phyloP scores from a whole-genome alignment of 2,329 filamentous ascomycete species.

The Colletotrichum lindemuthianum region DNA sequence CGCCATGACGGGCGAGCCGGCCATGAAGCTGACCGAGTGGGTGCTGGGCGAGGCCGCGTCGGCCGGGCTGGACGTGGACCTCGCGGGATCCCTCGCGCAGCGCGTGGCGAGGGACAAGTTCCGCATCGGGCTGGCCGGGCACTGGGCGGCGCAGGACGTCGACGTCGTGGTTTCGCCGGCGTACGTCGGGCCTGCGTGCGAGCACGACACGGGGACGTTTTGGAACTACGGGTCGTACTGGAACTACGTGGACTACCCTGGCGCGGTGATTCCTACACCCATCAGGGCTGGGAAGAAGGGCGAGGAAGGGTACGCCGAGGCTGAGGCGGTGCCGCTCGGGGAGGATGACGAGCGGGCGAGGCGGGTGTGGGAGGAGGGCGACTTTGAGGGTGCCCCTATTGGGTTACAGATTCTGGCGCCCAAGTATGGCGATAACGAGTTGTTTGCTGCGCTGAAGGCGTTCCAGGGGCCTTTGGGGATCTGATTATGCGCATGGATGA shows the following conservation, averaged over 20 bases:
- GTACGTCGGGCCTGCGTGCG: conserved; percentile 49
- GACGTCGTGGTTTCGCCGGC: conserved; percentile 49
- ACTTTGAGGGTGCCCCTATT: conserved; percentile 52
- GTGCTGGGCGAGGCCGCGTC: conserved; percentile 44
- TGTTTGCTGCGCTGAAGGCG: conserved; percentile 43
- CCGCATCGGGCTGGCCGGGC: conserved; percentile 44
- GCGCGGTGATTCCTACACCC: conserved; percentile 47
- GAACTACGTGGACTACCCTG: conserved; percentile 51
- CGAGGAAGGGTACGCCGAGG: conserved; percentile 40
- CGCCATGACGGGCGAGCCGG: conserved; percentile 52
- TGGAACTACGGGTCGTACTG: conserved; percentile 50
- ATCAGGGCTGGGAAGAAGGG: conserved; percentile 41
- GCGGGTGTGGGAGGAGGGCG: conserved; percentile 44
- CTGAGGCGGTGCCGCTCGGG: conserved; percentile 41
- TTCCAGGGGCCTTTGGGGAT: not conserved
- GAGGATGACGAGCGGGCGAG: conserved; percentile 44
- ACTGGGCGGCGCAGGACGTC: conserved; percentile 49
- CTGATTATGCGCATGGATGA: not conserved
- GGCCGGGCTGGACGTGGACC: conserved; percentile 33
- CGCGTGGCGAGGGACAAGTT: conserved; percentile 45
- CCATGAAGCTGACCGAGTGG: conserved; percentile 56
- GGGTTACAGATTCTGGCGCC: conserved; percentile 47
- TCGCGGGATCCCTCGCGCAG: conserved; percentile 38
- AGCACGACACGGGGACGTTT: conserved; percentile 48
- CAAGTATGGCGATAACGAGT: conserved; percentile 47